A percentile compares a stretch with the other conserved stretches of the same genome.
Evolutionary conservation across 2,329 filamentous ascomycete genomes (phyloP).

Genomic region (Fusarium sacchari): DNA sequence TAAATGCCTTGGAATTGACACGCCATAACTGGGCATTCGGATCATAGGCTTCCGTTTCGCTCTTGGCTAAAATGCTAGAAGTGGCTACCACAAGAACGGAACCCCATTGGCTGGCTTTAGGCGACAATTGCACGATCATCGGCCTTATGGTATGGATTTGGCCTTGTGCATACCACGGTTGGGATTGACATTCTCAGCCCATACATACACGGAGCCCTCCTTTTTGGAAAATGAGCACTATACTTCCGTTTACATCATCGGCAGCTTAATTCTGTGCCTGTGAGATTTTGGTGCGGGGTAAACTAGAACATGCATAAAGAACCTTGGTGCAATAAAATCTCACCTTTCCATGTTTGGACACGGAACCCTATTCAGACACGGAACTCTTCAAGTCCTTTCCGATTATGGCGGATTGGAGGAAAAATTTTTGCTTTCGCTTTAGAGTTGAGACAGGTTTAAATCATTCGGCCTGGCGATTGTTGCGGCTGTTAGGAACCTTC

Average conservation of each 20-base stretch:
- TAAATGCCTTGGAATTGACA: not conserved
- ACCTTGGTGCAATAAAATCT: not conserved
- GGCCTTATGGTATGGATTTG: not conserved
- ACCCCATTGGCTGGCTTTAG: not conserved
- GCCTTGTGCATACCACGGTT: not conserved
- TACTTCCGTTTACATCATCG: not conserved
- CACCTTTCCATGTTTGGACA: not conserved
- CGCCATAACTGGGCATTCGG: not conserved
- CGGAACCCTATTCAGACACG: not conserved
- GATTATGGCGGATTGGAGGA: not conserved
- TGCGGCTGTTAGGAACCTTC: no score
- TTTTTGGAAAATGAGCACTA: not conserved
- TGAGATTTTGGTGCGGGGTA: not conserved
- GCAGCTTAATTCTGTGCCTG: not conserved
- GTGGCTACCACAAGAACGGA: not conserved
- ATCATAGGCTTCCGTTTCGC: not conserved
- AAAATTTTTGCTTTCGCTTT: no score
- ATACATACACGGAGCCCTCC: not conserved
- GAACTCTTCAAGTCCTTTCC: not conserved
- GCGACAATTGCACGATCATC: not conserved
- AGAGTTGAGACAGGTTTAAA: no score
- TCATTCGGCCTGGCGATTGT: no score
- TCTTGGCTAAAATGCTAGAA: not conserved
- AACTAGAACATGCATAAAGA: not conserved
- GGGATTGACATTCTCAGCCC: no score